These are phyloP conservation scores for Thelephora aurantiotincta DNA, from an alignment of 768 basidiomycete species.

Conservation along the genomic window DNA sequence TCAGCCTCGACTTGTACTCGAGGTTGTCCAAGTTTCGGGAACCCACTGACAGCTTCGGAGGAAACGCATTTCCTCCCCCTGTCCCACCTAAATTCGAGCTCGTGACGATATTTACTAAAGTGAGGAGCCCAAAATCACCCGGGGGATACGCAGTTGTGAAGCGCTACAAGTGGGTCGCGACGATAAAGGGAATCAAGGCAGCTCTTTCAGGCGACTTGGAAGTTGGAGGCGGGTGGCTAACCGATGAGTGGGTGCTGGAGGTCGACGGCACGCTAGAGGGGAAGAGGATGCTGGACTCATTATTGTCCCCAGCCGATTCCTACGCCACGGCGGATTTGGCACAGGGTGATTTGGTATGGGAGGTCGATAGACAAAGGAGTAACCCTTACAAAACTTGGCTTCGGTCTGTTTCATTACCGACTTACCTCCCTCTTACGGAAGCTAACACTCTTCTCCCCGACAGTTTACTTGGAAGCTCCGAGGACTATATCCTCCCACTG, in stretches of 20 bases:
- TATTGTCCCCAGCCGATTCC: slow-evolving; percentile 36
- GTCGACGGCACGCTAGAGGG: slow-evolving; percentile 65
- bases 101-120: slow-evolving; percentile 28
- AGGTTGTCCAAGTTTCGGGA: slow-evolving; percentile 12
- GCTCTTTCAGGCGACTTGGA: slow-evolving; percentile 16
- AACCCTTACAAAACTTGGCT: slow-evolving; percentile 41
- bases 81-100: slow-evolving; percentile 12
- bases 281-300: slow-evolving; percentile 24
- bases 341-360: slow-evolving; percentile 38
- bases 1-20: slow-evolving; percentile 17
- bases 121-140: slow-evolving; percentile 48
- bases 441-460: no score
- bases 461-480: no score
- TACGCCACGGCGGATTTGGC: slow-evolving; percentile 15
- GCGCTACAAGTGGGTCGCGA: slow-evolving; percentile 54
- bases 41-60: slow-evolving; percentile 2
- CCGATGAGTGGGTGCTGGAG: slow-evolving; percentile 70
- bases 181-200: slow-evolving; percentile 20
- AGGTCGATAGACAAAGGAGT: slow-evolving; percentile 27
- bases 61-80: neutral
- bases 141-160: slow-evolving; percentile 44
- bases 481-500: no score
- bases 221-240: slow-evolving; percentile 49
- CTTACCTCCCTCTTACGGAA: no score
- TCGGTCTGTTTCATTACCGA: slow-evolving; percentile 23